A percentile compares a stretch with the other conserved stretches of the same genome.
These are phyloP conservation scores for Millerozyma miso DNA, from an alignment of 805 yeast genomes.

Conservation along the genomic window DNA sequence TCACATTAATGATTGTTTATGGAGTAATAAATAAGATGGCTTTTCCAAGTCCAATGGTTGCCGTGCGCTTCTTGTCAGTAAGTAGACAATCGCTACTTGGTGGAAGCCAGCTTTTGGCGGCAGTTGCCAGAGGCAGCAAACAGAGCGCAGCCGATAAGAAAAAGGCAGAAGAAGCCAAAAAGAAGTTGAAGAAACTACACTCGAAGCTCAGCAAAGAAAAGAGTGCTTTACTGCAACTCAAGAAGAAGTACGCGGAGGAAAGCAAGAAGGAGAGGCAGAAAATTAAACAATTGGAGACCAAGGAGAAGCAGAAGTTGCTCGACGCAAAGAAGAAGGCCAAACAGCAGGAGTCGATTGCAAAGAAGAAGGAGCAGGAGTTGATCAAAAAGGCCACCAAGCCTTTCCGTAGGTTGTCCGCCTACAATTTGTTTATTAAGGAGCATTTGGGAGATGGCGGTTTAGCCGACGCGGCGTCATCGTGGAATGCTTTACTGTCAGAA, in stretches of 20 bases:
- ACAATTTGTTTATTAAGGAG: slow-evolving; percentile 23
- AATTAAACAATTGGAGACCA: slow-evolving; percentile 9
- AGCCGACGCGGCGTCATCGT: slow-evolving; percentile 15
- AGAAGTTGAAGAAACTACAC: slow-evolving; percentile 14
- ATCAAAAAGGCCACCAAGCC: slow-evolving; percentile 20
- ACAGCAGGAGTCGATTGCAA: slow-evolving; percentile 7
- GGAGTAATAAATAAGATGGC: too few species aligned
- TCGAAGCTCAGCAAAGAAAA: slow-evolving; percentile 15
- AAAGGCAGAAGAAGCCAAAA: slow-evolving; percentile 13
- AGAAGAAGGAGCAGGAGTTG: slow-evolving; percentile 11
- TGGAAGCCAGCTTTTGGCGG: background rate
- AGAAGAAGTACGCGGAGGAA: slow-evolving; percentile 14
- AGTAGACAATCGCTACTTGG: background rate
- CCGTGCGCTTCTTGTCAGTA: background rate
- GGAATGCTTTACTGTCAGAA: slow-evolving; percentile 22
- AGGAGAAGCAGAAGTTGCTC: slow-evolving; percentile 10
- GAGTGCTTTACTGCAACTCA: slow-evolving; percentile 9
- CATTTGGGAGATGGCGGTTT: slow-evolving; percentile 7
- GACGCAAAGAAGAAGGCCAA: slow-evolving; percentile 8
- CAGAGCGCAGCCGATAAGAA: slow-evolving; percentile 9
- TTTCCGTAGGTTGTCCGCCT: slow-evolving; percentile 18
- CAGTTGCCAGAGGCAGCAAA: slow-evolving; percentile 3
- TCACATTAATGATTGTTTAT: too few species aligned
- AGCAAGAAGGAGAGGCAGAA: slow-evolving; percentile 16
- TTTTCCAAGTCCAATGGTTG: too few species aligned